Conservation (phyloP, 306 rosid genomes). For the Begonia fuchsioides region DNA sequence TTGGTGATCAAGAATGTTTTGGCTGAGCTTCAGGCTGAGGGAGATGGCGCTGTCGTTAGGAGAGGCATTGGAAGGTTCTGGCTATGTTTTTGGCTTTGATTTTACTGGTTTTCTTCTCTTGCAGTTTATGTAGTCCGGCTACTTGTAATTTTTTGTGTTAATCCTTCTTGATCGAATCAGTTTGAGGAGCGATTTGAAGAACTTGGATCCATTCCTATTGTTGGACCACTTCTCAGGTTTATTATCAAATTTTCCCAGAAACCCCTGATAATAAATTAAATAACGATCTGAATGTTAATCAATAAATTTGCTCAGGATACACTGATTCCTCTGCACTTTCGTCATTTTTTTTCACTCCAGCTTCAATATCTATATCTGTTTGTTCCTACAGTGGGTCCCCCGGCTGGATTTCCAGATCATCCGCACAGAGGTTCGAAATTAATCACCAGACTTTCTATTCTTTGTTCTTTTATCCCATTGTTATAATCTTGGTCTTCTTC, state of each 20-base stretch:
- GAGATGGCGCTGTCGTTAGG: constrained; percentile 36
- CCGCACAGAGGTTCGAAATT: constrained; percentile 95
- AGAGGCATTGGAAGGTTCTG: constrained; percentile 54
- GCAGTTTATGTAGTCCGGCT: too few relatives aligned
- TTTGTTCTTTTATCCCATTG: too few relatives aligned
- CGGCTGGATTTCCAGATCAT: constrained; percentile 98
- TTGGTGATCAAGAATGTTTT: constrained; percentile 38
- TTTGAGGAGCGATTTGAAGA: constrained; percentile 30
- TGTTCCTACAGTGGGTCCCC: constrained; percentile 67
- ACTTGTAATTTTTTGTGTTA: too few relatives aligned
- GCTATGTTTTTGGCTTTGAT: too few relatives aligned
- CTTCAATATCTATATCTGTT: too few relatives aligned
- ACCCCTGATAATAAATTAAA: too few relatives aligned
- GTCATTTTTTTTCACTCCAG: too few relatives aligned
- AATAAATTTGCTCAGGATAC: too few relatives aligned
- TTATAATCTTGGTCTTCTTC: too few relatives aligned
- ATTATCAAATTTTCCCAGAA: neutral
- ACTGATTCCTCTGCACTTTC: too few relatives aligned
- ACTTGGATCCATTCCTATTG: constrained; percentile 53
- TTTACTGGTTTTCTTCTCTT: too few relatives aligned
- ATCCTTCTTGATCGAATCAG: neutral
- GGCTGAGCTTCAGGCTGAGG: constrained; percentile 30
- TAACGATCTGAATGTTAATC: too few relatives aligned
- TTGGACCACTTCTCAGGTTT: constrained; percentile 42
- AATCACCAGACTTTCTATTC: neutral